These are phyloP conservation scores for Cyclotella distinguenda DNA, from an alignment of 108 stramenopile species.

Conservation along the genomic window DNA sequence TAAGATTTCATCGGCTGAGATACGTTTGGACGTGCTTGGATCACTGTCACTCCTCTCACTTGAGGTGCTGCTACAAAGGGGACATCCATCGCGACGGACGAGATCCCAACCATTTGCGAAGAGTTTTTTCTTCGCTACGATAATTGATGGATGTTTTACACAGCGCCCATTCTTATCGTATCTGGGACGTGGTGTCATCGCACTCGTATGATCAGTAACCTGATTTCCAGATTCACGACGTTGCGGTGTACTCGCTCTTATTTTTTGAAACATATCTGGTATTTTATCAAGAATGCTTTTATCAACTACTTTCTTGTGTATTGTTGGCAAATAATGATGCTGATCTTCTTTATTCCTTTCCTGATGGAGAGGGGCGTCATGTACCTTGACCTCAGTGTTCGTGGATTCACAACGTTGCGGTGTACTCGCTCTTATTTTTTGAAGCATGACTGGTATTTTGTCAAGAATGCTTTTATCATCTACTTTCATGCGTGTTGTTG, in stretches of 20 bases:
- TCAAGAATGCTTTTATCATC: conserved; percentile 6
- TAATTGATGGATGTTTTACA: conserved; percentile 6
- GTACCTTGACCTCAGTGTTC: neutral
- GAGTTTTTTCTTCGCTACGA: conserved; percentile 7
- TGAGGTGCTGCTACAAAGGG: neutral
- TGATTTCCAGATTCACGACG: no score
- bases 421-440: conserved; percentile 11
- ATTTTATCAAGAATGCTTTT: conserved; percentile 6
- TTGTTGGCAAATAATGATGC: no score
- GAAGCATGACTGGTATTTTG: conserved; percentile 1
- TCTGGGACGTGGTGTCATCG: neutral
- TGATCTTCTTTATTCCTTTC: no score
- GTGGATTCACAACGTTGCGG: no score
- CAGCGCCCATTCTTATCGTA: conserved; percentile 6
- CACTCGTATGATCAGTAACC: no score
- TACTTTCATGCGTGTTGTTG: neutral
- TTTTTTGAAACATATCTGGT: conserved; percentile 2
- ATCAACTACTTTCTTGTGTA: neutral
- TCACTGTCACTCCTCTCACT: neutral
- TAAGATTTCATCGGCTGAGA: neutral
- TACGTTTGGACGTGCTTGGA: neutral
- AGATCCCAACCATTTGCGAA: conserved; percentile 15
- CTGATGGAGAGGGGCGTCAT: no score
- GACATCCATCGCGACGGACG: neutral
- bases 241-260: no score